These are phyloP conservation scores for Curvularia sp. DNA, from an alignment of 2,329 filamentous ascomycete genomes.

Conservation along the genomic window DNA sequence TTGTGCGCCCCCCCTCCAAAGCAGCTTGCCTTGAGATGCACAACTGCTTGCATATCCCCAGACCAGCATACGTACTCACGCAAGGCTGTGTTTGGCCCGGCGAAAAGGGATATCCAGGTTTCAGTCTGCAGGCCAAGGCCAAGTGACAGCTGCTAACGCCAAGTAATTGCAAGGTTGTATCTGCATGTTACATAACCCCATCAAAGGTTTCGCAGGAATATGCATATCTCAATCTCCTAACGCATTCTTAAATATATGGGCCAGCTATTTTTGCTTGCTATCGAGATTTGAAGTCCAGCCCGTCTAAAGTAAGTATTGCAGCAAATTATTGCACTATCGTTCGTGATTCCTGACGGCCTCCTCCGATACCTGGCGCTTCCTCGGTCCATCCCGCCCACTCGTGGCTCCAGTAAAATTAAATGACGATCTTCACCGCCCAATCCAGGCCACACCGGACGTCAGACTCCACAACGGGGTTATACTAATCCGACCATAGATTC, in stretches of 20 bases:
- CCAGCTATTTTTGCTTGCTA: not conserved
- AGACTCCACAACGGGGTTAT: not conserved
- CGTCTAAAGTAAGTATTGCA: not conserved
- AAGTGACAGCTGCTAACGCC: not conserved
- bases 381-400: not conserved
- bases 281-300: not conserved
- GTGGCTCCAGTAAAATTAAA: not conserved
- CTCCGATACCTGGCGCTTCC: slow-evolving; percentile 1
- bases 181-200: not conserved
- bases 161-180: not conserved
- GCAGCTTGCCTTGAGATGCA: not conserved
- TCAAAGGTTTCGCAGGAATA: not conserved
- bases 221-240: not conserved
- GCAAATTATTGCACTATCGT: not conserved
- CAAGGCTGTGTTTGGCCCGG: not conserved
- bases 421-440: slow-evolving; percentile 5
- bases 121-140: not conserved
- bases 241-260: not conserved
- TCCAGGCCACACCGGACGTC: not conserved
- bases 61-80: not conserved
- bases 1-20: not conserved
- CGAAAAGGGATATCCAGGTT: not conserved
- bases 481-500: not conserved
- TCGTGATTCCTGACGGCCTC: not conserved
- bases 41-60: not conserved